Base-by-base conservation (phyloP, 2,329 filamentous ascomycete species). In the Colletotrichum neosansevieriae region DNA sequence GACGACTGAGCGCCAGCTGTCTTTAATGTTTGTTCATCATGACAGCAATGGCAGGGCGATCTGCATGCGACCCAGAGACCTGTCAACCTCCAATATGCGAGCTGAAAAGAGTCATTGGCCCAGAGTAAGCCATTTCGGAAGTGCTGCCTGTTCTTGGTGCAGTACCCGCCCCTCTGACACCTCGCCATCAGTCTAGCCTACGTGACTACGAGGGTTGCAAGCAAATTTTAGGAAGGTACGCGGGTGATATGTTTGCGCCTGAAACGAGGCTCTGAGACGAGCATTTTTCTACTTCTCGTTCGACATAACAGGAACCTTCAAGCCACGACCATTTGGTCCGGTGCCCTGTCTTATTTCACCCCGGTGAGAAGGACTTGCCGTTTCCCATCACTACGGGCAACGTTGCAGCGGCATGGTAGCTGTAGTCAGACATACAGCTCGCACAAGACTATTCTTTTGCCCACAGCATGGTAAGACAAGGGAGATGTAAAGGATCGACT, bases 401-500 rank as follows among this genome's bases (percentile, higher is more conserved):
- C 24, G 29, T 7, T 6, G 21, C 40, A 7, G 15, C 32, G 29
- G n/a, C 19, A n/a, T 21, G 19, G 19, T 10, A 24, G 29, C 36
- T 32, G 19, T 15, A 15, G 12, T 38, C 51, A 58, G 45, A 34
- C 24, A 34, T 21, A 11, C 32, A 38, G 44, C 24, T 44, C 3
- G 21, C 15, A 13, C 34, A 13, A 38, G 40, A 9, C 49, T 36
- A 3, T 13, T 13, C 11, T 17, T 12, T 19, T 11, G n/a, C 9
- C 34, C 29, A 24, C 15, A 29, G 19, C 15, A 42, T 32, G 29
- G 59, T 58, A 45, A 32, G 32, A 17, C 38, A 59, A 67, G 53
- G 65, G 60, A 64, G n/a, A 29, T 40, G 21, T 24, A 19, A 24
- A 58, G 53, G 60, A 49, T 54, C 53, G 32, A 19, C 53, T 64